Percentiles rank a stretch among this genome's conserved stretches.
Conservation (phyloP, 768 basidiomycete genomes). For the Lactifluus subvellereus region DNA sequence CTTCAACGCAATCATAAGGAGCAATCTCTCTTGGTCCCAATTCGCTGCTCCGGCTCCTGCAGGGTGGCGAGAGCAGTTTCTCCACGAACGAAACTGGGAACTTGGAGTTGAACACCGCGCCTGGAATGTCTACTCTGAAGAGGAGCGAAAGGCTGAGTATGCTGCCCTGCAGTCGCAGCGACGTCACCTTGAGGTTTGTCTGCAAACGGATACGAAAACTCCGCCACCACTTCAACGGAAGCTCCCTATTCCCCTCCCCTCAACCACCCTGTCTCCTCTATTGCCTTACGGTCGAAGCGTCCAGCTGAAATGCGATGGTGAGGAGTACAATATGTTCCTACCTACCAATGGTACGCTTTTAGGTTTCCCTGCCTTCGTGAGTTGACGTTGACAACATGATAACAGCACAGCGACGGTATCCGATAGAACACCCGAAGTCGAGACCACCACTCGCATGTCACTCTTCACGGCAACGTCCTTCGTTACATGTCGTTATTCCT, state of each 20-base stretch:
- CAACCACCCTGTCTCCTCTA: not conserved
- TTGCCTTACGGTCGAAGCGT: not conserved
- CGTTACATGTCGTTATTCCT: slow-evolving; percentile 6
- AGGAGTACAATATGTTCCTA: not conserved
- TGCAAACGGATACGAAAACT: not conserved
- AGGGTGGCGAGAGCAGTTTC: slow-evolving; percentile 13
- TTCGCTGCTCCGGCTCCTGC: slow-evolving; percentile 15
- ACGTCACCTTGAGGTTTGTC: not conserved
- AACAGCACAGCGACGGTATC: not conserved
- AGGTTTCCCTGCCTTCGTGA: not conserved
- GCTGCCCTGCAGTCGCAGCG: slow-evolving; percentile 10
- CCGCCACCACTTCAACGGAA: slow-evolving; percentile 12
- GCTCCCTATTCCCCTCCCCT: slow-evolving; percentile 1
- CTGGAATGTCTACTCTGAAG: not conserved
- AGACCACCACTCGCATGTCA: not conserved
- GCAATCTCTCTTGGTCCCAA: slow-evolving; percentile 18
- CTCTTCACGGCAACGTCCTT: not conserved
- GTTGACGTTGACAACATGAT: not conserved
- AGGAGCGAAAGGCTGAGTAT: slow-evolving; percentile 10
- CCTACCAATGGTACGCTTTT: not conserved
- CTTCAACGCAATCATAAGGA: slow-evolving; percentile 9
- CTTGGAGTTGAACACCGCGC: slow-evolving; percentile 3
- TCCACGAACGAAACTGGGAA: slow-evolving; percentile 13
- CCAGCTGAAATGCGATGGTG: not conserved
- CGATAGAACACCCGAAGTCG: not conserved